phyloP scores from a whole-genome alignment of 2,329 filamentous ascomycete species.

The Dendryphion nanum region DNA sequence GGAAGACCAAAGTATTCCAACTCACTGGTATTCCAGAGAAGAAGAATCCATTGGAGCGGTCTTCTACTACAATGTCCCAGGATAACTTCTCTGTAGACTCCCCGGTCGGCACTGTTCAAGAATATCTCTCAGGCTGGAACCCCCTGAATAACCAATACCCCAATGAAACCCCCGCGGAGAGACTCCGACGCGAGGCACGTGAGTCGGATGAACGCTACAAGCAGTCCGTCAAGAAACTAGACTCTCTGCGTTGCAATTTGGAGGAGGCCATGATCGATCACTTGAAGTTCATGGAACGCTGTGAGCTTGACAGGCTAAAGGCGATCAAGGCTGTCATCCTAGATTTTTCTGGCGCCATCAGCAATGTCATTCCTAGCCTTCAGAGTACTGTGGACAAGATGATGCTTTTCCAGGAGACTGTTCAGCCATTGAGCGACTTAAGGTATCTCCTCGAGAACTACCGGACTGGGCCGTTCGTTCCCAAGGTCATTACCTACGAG shows the following conservation, averaged over 20 bases:
- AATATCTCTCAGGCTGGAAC: conserved; percentile 91
- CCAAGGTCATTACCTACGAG: conserved; percentile 89
- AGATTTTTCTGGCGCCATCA: conserved; percentile 95
- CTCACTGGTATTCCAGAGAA: conserved; percentile 85
- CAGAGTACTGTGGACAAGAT: conserved; percentile 97
- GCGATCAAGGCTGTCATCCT: conserved; percentile 97
- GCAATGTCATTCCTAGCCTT: conserved; percentile 94
- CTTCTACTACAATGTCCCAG: conserved; percentile 65
- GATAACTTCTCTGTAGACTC: conserved; percentile 65
- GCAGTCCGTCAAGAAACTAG: conserved; percentile 76
- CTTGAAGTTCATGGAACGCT: conserved; percentile 93
- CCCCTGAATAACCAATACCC: conserved; percentile 84
- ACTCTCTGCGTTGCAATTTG: conserved; percentile 87
- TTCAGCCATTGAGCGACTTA: conserved; percentile 88
- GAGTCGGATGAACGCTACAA: conserved; percentile 97
- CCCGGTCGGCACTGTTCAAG: conserved; percentile 78
- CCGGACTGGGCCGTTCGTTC: conserved; percentile 87
- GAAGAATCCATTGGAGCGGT: conserved; percentile 69
- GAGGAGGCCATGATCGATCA: conserved; percentile 93
- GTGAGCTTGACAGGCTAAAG: conserved; percentile 92
- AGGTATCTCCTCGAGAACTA: conserved; percentile 96
- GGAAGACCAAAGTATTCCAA: conserved; percentile 89
- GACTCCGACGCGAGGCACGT: conserved; percentile 79
- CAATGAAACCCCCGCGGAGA: conserved; percentile 89
- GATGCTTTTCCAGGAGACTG: conserved; percentile 98